Base-by-base conservation (phyloP, 352 stramenopile species). In the Phytophthora sp. region DNA sequence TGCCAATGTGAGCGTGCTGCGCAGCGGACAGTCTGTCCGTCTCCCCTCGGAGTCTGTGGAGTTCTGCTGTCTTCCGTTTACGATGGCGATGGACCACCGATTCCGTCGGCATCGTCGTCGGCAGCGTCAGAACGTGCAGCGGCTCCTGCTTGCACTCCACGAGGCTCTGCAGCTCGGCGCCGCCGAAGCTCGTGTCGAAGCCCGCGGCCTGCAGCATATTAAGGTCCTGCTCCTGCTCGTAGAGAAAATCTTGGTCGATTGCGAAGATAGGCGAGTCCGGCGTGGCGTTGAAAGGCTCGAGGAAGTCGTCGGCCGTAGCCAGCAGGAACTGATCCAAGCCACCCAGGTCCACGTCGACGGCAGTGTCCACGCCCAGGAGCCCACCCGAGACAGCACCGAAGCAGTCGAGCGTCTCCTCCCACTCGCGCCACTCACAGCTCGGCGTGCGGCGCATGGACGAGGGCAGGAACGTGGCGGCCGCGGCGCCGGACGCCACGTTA, bases 291-390 rank as follows among this genome's bases (percentile, higher is more conserved):
- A 88, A 77, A 8, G 79, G 76, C 45, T 88, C 80, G 41, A 88
- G 72, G 64, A 90, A 87, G 53, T 88, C 80, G 49, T 92, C 82
- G 13, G 76, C 73, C 13, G 70, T 79, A 15, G 77, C 70, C 38
- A 92, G 51, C 50, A 91, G 42, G 42, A 86, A 89, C 46, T 84
- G 71, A 66, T 92, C 83, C 20, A 90, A 71, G 18, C 82, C 72
- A 16, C 67, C 69, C 20, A 92, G 54, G 23, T 93, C 84, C 35
- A 82, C 66, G 47, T 90, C 84, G 42, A 87, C 72, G 39, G 31
- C 38, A 35, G 55, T 45, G 49, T 70, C 55, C 7, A 65, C 41
- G 26, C 51, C 56, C 42, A 65, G 6, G 4, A 68, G 45, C 7
- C 59, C 38, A 13, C 39, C 57, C 15, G 57, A 50, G 2, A 61